Evolutionary conservation across 2,329 filamentous ascomycete species (phyloP).

Genomic region (Aspergillus spinulosporus): DNA sequence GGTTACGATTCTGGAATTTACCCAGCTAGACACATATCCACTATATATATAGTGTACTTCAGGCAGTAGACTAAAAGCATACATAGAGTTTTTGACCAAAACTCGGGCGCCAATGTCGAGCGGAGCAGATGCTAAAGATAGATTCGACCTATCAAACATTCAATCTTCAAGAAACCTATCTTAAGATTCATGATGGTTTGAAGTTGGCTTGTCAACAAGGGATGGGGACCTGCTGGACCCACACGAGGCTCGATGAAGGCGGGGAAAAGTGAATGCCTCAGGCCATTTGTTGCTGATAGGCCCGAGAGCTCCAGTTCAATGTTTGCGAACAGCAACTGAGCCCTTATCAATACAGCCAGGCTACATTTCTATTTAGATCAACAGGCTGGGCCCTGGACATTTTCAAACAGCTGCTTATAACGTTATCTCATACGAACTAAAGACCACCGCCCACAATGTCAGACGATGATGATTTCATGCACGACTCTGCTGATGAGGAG

Average conservation of each 20-base stretch:
- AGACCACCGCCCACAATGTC: conserved; percentile 57
- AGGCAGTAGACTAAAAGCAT: background rate
- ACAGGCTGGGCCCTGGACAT: background rate
- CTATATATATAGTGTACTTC: background rate
- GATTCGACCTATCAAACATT: background rate
- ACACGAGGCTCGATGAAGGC: conserved; percentile 7
- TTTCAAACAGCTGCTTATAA: background rate
- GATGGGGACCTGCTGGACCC: background rate
- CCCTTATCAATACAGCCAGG: conserved; percentile 1
- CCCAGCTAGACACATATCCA: background rate
- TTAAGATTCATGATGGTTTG: background rate
- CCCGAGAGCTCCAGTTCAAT: background rate
- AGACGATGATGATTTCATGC: conserved; percentile 89
- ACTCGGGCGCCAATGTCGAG: too few relatives aligned
- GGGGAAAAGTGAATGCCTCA: background rate
- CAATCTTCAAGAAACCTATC: background rate
- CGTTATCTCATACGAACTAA: background rate
- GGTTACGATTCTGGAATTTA: background rate
- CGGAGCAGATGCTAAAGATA: too few relatives aligned
- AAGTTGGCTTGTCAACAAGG: background rate
- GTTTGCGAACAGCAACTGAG: background rate
- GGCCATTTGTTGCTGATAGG: background rate
- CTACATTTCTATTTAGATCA: background rate
- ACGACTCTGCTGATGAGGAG: conserved; percentile 85
- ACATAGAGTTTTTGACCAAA: too few relatives aligned